These are phyloP conservation scores for Colletotrichum liaoningense DNA, from an alignment of 2,329 filamentous ascomycete genomes.

Conservation along the genomic window DNA sequence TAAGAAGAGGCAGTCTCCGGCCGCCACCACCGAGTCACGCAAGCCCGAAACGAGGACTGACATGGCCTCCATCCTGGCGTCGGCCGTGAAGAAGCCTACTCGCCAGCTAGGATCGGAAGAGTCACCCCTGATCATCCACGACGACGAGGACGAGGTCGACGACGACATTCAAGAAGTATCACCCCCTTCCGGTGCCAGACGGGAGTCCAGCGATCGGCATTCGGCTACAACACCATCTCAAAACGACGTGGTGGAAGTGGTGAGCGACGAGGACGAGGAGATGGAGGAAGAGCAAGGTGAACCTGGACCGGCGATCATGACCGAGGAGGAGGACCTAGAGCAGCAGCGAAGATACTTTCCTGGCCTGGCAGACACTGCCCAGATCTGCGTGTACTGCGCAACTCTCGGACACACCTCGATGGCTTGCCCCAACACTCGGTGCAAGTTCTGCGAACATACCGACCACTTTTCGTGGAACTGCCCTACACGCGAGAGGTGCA, in stretches of 20 bases:
- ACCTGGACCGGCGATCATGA: conserved; percentile 27
- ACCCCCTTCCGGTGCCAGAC: not conserved
- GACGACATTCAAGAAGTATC: conserved; percentile 16
- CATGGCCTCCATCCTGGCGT: conserved; percentile 19
- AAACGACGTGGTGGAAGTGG: conserved; percentile 32
- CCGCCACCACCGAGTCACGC: conserved; percentile 13
- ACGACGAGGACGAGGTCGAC: conserved; percentile 27
- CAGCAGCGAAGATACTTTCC: conserved; percentile 65
- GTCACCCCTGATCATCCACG: conserved; percentile 24
- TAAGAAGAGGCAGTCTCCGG: conserved; percentile 20
- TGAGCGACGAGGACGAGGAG: not conserved
- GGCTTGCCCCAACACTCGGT: conserved; percentile 58
- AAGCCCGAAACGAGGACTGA: conserved; percentile 25
- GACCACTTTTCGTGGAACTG: conserved; percentile 64
- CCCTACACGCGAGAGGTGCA: conserved; percentile 61
- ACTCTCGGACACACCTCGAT: conserved; percentile 56
- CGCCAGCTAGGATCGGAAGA: conserved; percentile 13
- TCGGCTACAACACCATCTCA: not conserved
- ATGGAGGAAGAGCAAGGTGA: conserved; percentile 3
- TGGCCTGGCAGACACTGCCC: conserved; percentile 52
- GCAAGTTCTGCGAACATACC: conserved; percentile 58
- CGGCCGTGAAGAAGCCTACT: conserved; percentile 21
- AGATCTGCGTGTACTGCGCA: conserved; percentile 65
- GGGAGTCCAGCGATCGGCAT: not conserved
- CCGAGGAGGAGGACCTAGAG: conserved; percentile 46